Base-by-base conservation (phyloP, 2,329 filamentous ascomycete genomes). In the Hyphodiscus sp. region DNA sequence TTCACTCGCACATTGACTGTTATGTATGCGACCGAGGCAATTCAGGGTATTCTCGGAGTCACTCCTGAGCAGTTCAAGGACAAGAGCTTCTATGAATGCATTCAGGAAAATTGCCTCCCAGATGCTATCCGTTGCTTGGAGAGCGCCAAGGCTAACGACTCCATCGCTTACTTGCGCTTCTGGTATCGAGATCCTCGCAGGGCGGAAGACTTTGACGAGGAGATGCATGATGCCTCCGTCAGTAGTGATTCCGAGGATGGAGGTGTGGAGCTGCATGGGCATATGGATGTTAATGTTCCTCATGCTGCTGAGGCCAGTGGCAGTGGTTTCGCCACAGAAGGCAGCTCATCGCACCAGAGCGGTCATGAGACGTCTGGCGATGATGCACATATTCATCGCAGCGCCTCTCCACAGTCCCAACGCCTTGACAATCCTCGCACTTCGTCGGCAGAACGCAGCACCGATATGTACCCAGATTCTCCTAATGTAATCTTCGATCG, bases 101-200 rank as follows among this genome's bases (percentile, higher is more conserved):
- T 95, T 49, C 81, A 87, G 53, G 82, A 88, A 61, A 86, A 83
- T 56, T 94, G 88, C 61, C 74, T 94, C 26, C 74, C 80, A 9
- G 87, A 94, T 61, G 89, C 89, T 2, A 82, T 92, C 33, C 80
- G 82, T 57, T 91, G 87, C 63, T 71, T 95, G 30, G 90, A 95
- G 69, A 87, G 86, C 60, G 89, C 90, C 20, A 95, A 95, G 68
- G 86, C 86, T 26, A 95, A 95, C 63, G 89, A 95, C 67, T 95
- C 90, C 1, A 94, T 95, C 63, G 89, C 90, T 1, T 95, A 95
- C 64, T 75, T 95, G 55, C 86, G 90, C 18, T 95, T 95, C 68
- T 89, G 84, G 80, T 92, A 87, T 64, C 80, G 87, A 50, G 86
- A 94, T 66, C 89, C 89, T 18, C 77, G 85, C 29, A 74, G 78